Conservation (phyloP, 2,329 filamentous ascomycete species). For the Fusarium sp. region DNA sequence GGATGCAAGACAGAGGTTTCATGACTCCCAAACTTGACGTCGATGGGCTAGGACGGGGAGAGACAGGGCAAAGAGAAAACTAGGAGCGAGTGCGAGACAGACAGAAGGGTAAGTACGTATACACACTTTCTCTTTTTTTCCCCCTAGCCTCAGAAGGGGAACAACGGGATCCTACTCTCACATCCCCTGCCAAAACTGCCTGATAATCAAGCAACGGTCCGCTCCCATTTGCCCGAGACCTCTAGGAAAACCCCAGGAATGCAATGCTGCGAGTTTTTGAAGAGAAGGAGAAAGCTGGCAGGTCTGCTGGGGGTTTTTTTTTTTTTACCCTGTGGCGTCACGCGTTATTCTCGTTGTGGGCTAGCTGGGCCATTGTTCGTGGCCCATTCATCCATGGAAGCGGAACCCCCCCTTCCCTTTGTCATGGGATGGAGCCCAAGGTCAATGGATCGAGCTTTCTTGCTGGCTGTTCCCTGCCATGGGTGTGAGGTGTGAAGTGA, state of each 20-base stretch:
- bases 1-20: slow-evolving; percentile 7
- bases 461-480: not conserved
- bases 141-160: not conserved
- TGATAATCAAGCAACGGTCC: not conserved
- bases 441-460: not conserved
- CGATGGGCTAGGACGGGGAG: not conserved
- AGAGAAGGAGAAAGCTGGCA: not conserved
- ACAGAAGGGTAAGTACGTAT: not conserved
- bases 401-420: not conserved
- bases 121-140: not conserved
- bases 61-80: not conserved
- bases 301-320: not conserved
- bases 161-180: not conserved
- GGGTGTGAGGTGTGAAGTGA: too few relatives aligned
- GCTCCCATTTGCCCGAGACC: slow-evolving; percentile 8
- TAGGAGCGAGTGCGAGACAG: not conserved
- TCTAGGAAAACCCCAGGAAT: not conserved
- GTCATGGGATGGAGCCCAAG: not conserved
- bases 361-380: not conserved
- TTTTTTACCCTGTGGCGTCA: not conserved
- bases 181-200: not conserved
- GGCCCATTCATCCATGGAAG: not conserved
- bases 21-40: slow-evolving; percentile 3
- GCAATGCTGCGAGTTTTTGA: not conserved
- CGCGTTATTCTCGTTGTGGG: not conserved